Evolutionary conservation across 331 rosid genomes (phyloP).

Genomic region (Rhamnella rubrinervis): DNA sequence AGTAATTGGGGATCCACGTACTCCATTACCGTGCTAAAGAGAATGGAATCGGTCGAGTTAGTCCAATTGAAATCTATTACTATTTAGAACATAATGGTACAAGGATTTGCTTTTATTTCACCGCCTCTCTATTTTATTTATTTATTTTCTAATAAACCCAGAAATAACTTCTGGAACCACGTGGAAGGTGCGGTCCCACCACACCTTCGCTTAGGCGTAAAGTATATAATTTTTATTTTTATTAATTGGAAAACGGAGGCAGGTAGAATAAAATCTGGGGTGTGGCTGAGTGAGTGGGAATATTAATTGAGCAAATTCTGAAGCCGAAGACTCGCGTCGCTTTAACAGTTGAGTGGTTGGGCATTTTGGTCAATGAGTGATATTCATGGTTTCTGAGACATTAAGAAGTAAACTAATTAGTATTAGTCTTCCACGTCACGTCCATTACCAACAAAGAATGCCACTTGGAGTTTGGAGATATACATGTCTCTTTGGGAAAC

Average conservation of each 20-base stretch:
- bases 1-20: no score
- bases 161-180: no score
- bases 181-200: no score
- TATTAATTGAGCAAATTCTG: no score
- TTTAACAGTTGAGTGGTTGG: background rate
- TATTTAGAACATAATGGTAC: background rate
- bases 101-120: background rate
- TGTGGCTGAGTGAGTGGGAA: no score
- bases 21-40: background rate
- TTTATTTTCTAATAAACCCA: background rate
- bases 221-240: no score
- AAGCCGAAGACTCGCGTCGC: constrained; percentile 4
- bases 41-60: background rate
- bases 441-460: constrained; percentile 1
- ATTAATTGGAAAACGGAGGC: no score
- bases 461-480: background rate
- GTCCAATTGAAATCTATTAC: background rate
- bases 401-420: background rate
- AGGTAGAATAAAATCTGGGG: no score
- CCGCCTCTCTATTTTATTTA: background rate
- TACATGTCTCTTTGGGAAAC: no score
- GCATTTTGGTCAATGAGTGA: background rate
- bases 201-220: no score
- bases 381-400: no score
- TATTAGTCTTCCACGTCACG: background rate